Evolutionary conservation across 345 rosid genomes (phyloP).

Genomic region (Hypericum perforatum): DNA sequence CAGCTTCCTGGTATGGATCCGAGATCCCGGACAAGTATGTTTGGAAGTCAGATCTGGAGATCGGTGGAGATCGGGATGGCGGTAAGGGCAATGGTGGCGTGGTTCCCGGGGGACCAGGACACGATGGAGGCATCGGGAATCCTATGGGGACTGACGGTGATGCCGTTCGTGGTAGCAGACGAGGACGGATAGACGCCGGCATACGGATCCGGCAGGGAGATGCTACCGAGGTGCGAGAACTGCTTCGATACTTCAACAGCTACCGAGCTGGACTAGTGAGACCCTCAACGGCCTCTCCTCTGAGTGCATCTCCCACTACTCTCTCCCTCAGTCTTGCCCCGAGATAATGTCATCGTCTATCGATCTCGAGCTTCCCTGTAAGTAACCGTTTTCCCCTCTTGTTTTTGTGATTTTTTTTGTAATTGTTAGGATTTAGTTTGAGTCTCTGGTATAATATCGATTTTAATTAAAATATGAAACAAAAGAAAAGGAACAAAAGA

Average conservation of each 20-base stretch:
- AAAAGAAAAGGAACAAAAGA: too few species aligned
- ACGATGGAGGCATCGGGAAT: slow-evolving; percentile 73
- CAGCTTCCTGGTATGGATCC: too few species aligned
- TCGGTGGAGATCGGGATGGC: slow-evolving; percentile 52
- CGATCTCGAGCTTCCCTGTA: too few species aligned
- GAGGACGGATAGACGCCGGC: slow-evolving; percentile 70
- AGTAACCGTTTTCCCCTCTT: slow-evolving; percentile 11
- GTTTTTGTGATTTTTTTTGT: neutral
- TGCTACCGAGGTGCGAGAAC: slow-evolving; percentile 86
- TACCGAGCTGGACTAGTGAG: slow-evolving; percentile 81
- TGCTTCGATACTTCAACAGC: slow-evolving; percentile 84
- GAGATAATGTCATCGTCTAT: too few species aligned
- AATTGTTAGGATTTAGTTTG: neutral
- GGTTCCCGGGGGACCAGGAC: slow-evolving; percentile 74
- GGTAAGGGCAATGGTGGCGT: slow-evolving; percentile 64
- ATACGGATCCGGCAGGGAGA: slow-evolving; percentile 71
- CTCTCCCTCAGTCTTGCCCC: too few species aligned
- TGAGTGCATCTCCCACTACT: too few species aligned
- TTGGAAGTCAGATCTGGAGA: too few species aligned
- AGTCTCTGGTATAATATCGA: too few species aligned
- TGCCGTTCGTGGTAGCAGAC: slow-evolving; percentile 76
- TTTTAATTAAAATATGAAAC: too few species aligned
- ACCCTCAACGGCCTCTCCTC: too few species aligned
- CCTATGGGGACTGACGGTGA: too few species aligned
- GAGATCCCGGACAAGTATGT: too few species aligned